Conservation (phyloP, 2,329 filamentous ascomycete genomes). For the Fusarium kyushuense region DNA sequence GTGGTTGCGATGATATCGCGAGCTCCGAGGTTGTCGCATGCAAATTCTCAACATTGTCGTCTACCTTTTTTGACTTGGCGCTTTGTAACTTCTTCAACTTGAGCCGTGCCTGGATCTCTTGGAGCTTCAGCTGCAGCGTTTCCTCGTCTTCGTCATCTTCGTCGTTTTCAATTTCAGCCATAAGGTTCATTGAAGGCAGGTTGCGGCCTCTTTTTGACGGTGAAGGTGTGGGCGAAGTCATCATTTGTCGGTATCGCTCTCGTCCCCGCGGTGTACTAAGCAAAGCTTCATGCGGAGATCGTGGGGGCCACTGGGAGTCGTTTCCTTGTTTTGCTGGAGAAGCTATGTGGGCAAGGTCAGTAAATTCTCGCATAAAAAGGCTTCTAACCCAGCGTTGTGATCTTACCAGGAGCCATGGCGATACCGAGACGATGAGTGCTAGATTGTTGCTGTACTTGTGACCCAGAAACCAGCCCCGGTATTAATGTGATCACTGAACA, state of each 20-base stretch:
- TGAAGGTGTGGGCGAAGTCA: slow-evolving; percentile 76
- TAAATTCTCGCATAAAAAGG: slow-evolving; percentile 6
- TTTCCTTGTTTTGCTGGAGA: slow-evolving; percentile 56
- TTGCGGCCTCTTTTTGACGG: slow-evolving; percentile 56
- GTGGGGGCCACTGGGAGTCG: slow-evolving; percentile 73
- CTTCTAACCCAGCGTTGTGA: neutral
- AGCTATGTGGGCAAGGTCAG: slow-evolving; percentile 37
- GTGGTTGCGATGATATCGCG: slow-evolving; percentile 40
- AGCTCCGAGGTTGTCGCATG: slow-evolving; percentile 39
- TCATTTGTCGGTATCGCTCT: slow-evolving; percentile 76
- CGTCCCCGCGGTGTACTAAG: slow-evolving; percentile 81
- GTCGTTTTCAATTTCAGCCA: slow-evolving; percentile 54
- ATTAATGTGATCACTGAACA: slow-evolving; percentile 33
- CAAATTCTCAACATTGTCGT: slow-evolving; percentile 35
- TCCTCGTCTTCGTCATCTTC: slow-evolving; percentile 88
- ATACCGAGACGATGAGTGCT: slow-evolving; percentile 26
- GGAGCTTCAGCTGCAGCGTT: slow-evolving; percentile 84
- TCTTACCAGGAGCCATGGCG: slow-evolving; percentile 49
- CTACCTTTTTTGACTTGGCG: slow-evolving; percentile 48
- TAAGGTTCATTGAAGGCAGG: slow-evolving; percentile 49
- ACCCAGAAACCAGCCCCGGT: slow-evolving; percentile 32
- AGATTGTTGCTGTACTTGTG: slow-evolving; percentile 14
- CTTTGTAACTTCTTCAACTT: slow-evolving; percentile 89
- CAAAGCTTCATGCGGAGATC: slow-evolving; percentile 74
- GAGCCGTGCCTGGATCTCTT: slow-evolving; percentile 88